Base-by-base conservation (phyloP, 768 basidiomycete species). In the Kwoniella bestiolae region DNA sequence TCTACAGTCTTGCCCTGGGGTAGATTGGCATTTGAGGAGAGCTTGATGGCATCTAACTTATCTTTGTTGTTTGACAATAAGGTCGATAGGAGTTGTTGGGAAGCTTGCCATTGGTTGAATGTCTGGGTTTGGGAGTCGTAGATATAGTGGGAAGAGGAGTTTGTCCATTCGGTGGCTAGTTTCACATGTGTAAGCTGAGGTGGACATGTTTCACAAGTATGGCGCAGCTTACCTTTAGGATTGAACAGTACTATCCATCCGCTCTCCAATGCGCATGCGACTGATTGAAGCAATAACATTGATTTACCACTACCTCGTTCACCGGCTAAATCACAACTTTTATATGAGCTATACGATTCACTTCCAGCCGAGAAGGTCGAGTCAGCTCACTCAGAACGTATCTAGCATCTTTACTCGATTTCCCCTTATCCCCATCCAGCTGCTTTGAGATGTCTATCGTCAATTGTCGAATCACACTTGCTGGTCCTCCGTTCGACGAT, bases 211-310 rank as follows among this genome's bases (percentile, higher is more conserved):
- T 32, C 8, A n/a, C 2, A 51, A 26, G 8, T 7, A 23, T 12
- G 32, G 35, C 16, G 4, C 6, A 26, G 29, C 84, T 52, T 32
- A 91, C 91, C 87, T 81, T 89, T 84, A 3, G 94, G 92, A 26
- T 93, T 85, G 77, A 94, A 96, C 18, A 94, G 80, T 18, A 92
- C 91, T 23, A 94, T 85, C 90, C 91, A 94, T 28, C 86, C 85
- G 23, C 86, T 84, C 2, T 84, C 80, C 9, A 85, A 71, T 34
- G 87, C 88, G 67, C 91, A 88, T 41, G 89, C 84, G 0, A 91
- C 87, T 0, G 89, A 85, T 78, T 96, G 93, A 8, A 94, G 82
- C 31, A 95, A 81, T 8, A 91, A 79, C 66, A 86, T 87, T 60
- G 89, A 91, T 82, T 95, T 96, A 45, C 93, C 94, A 60, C 86